A percentile compares a stretch with the other conserved stretches of the same genome.
These are phyloP conservation scores for Ampelocalamus luodianensis DNA, from an alignment of 176 grass and related monocot genomes.

Conservation along the genomic window DNA sequence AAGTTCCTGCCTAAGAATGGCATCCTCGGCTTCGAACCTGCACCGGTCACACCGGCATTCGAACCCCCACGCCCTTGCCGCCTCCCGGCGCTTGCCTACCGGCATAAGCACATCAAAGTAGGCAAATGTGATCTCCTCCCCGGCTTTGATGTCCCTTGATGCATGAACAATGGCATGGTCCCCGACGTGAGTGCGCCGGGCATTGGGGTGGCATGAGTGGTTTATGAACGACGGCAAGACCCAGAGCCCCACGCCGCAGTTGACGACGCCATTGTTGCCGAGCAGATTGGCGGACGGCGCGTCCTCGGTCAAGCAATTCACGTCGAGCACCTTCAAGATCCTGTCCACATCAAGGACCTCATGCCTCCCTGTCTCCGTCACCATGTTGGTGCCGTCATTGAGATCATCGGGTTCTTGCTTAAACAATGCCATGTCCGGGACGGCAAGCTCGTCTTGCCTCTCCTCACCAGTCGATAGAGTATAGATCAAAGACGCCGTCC, in stretches of 20 bases:
- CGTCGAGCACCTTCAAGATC: slow-evolving; percentile 80
- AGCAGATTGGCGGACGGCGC: slow-evolving; percentile 53
- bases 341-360: slow-evolving; percentile 57
- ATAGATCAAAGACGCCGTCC: slow-evolving; percentile 58
- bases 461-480: slow-evolving; percentile 66
- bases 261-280: slow-evolving; percentile 48
- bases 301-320: slow-evolving; percentile 82
- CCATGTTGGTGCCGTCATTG: background rate
- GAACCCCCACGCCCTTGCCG: slow-evolving; percentile 68
- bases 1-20: slow-evolving; percentile 51
- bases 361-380: background rate
- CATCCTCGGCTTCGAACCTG: slow-evolving; percentile 53
- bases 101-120: slow-evolving; percentile 88
- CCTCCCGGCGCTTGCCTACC: slow-evolving; percentile 51
- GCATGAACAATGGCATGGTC: slow-evolving; percentile 76
- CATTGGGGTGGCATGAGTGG: slow-evolving; percentile 83
- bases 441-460: slow-evolving; percentile 36
- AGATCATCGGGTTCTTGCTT: slow-evolving; percentile 39
- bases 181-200: slow-evolving; percentile 68
- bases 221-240: slow-evolving; percentile 77
- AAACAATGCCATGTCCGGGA: slow-evolving; percentile 63
- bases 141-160: slow-evolving; percentile 81
- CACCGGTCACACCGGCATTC: slow-evolving; percentile 84
- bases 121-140: slow-evolving; percentile 75
- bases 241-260: slow-evolving; percentile 77